Percentiles rank a stretch among this genome's conserved stretches.
phyloP scores from a whole-genome alignment of 2,329 filamentous ascomycete species.

The Ceratocystis destructans region DNA sequence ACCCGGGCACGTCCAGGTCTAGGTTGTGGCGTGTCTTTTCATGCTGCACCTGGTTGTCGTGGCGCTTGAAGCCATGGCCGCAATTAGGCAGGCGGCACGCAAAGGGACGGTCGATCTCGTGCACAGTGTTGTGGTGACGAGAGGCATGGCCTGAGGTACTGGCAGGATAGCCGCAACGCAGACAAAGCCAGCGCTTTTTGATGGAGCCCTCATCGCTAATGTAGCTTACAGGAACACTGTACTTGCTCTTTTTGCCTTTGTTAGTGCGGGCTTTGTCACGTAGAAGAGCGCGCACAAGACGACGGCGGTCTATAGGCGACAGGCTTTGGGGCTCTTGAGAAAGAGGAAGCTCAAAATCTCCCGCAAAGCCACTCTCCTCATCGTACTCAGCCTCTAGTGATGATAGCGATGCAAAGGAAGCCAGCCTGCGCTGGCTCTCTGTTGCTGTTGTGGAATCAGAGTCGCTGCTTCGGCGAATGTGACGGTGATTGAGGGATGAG shows the following conservation, averaged over 20 bases:
- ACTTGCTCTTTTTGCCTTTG: conserved; percentile 10
- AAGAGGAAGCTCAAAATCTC: not conserved
- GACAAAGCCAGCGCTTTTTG: conserved; percentile 11
- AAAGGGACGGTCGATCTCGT: not conserved
- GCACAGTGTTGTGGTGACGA: conserved; percentile 9
- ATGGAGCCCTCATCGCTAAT: not conserved
- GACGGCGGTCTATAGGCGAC: not conserved
- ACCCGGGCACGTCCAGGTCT: not conserved
- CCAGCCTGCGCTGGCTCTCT: not conserved
- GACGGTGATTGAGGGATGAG: not conserved
- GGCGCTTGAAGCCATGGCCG: conserved; percentile 6
- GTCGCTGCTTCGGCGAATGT: not conserved
- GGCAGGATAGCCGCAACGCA: conserved; percentile 3
- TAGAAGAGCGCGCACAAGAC: not conserved
- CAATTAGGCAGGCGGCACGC: conserved; percentile 10
- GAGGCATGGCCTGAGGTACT: conserved; percentile 11
- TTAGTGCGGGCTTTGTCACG: not conserved
- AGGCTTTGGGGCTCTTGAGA: conserved; percentile 2
- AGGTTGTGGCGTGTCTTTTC: conserved; percentile 11
- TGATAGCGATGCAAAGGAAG: not conserved
- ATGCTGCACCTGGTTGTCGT: conserved; percentile 11
- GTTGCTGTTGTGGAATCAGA: not conserved
- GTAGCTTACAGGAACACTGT: conserved; percentile 6
- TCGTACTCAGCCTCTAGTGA: not conserved
- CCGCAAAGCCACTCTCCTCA: not conserved